Conservation (phyloP, 805 yeast genomes). For the Metschnikowia amazonensis region DNA sequence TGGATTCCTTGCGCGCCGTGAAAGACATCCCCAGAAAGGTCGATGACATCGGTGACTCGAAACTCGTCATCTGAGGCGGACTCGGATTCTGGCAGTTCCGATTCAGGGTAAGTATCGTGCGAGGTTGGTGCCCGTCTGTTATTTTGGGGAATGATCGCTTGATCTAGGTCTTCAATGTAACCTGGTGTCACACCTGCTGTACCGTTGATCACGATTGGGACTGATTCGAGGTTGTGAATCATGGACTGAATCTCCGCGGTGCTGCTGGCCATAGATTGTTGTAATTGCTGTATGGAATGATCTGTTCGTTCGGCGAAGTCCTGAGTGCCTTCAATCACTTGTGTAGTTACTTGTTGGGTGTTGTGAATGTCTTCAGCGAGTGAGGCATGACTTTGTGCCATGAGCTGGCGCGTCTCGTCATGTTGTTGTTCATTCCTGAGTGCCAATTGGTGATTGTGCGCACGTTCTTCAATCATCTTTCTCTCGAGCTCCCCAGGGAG, state of each 20-base stretch:
- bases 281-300: background rate
- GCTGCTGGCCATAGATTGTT: background rate
- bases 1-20: background rate
- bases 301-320: background rate
- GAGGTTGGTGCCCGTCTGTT: background rate
- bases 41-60: background rate
- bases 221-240: background rate
- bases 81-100: background rate
- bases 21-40: too few species aligned
- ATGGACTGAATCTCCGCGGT: background rate
- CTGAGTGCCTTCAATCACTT: background rate
- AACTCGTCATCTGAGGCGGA: background rate
- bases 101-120: background rate
- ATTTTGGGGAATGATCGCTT: background rate
- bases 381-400: background rate
- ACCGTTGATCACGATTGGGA: background rate
- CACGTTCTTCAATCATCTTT: background rate
- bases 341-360: background rate
- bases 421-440: background rate
- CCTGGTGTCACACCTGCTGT: background rate
- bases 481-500: background rate
- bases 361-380: background rate
- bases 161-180: background rate
- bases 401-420: background rate
- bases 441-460: background rate